phyloP scores from a whole-genome alignment of 176 grass and related monocot genomes.

The Cymbopogon citratus region DNA sequence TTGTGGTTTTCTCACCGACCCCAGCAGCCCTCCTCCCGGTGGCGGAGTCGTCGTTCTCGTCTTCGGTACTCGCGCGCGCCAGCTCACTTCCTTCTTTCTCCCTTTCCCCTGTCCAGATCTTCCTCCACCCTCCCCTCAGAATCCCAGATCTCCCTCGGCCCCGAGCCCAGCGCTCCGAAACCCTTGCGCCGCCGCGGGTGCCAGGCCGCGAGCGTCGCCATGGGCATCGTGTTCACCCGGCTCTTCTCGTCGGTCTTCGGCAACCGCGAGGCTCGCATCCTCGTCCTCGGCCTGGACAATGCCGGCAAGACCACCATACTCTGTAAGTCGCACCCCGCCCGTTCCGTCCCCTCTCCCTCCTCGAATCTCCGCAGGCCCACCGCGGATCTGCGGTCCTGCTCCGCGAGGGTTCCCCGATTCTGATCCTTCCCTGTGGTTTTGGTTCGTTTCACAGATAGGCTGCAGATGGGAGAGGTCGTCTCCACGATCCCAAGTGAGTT shows the following conservation, averaged over 20 bases:
- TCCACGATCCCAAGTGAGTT: slow-evolving; percentile 93
- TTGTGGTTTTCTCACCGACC: not conserved
- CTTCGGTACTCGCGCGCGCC: slow-evolving; percentile 32
- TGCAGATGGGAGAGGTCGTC: slow-evolving; percentile 99
- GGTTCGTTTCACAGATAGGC: slow-evolving; percentile 56
- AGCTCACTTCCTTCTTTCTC: slow-evolving; percentile 23
- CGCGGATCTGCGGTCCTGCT: slow-evolving; percentile 18
- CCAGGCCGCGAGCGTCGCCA: slow-evolving; percentile 36
- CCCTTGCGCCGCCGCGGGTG: slow-evolving; percentile 27
- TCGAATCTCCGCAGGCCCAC: not conserved
- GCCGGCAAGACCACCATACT: slow-evolving; percentile 98
- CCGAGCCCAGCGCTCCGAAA: not conserved
- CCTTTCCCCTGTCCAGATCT: slow-evolving; percentile 32
- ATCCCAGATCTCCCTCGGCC: not conserved
- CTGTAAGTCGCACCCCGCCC: slow-evolving; percentile 35
- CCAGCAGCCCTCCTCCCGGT: not conserved
- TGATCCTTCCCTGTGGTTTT: slow-evolving; percentile 19
- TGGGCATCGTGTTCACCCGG: slow-evolving; percentile 99
- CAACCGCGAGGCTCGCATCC: slow-evolving; percentile 97
- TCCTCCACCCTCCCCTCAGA: not conserved
- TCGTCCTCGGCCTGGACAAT: slow-evolving; percentile 95
- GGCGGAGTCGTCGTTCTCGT: slow-evolving; percentile 28
- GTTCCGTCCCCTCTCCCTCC: not conserved
- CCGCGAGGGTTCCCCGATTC: slow-evolving; percentile 10
- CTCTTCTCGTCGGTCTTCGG: slow-evolving; percentile 94